Conservation (phyloP, 2,329 filamentous ascomycete genomes). For the Diaporthe humulicola region DNA sequence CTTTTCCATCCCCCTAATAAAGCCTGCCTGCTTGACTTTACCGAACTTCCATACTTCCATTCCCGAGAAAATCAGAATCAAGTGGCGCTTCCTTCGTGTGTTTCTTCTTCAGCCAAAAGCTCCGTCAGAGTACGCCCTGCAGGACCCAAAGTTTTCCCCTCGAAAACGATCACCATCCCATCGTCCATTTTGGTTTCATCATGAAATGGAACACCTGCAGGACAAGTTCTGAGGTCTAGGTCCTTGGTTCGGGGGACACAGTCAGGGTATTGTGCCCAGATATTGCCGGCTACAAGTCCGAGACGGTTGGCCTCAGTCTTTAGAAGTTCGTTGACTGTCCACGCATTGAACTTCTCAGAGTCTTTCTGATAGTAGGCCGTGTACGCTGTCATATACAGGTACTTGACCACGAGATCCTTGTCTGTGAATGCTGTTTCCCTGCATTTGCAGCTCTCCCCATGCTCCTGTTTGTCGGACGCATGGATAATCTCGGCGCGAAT, state of each 20-base stretch:
- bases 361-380: background rate
- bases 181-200: background rate
- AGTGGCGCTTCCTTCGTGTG: background rate
- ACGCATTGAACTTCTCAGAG: background rate
- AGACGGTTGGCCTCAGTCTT: background rate
- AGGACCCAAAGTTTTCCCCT: background rate
- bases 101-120: background rate
- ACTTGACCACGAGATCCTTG: background rate
- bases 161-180: background rate
- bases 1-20: too few species aligned
- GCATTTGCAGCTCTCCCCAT: background rate
- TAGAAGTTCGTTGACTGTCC: background rate
- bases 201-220: background rate
- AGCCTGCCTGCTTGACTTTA: background rate
- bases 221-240: background rate
- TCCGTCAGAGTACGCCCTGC: background rate
- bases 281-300: background rate
- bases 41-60: background rate
- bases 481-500: background rate
- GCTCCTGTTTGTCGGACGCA: background rate
- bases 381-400: background rate
- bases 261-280: background rate
- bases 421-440: background rate
- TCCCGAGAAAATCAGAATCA: background rate
- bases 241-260: background rate